Evolutionary conservation across 2,329 filamentous ascomycete species (phyloP), one percentile per base, ranked within the genome.

Genomic region (Epichloe uncinata): DNA sequence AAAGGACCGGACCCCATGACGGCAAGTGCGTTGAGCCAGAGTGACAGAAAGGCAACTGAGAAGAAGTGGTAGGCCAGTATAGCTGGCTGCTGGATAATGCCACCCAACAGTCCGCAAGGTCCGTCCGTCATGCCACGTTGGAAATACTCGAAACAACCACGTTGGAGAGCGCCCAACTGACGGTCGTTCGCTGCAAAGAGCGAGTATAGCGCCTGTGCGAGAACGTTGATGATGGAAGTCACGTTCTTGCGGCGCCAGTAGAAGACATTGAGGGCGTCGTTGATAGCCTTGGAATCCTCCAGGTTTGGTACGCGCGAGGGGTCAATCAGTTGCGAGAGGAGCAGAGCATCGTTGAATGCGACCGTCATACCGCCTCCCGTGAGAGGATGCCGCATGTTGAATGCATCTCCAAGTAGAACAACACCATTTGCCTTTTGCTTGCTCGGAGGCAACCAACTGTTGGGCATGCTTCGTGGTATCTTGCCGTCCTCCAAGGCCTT

Each of bases 361-460:
- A 97, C 93, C 0, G 91, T 97, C 93, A 98, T 98, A 59, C 93
- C 93, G 56, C 93, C 93, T 48, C 93, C 93, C 0, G 93, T 98
- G 12, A 98, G 76, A 2, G 93, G 93, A 69, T 98, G 93, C n/a
- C 93, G 86, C 93, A 98, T 98, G 72, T 98, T 98, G 76, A 95
- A 84, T 13, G 93, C 91, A 64, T 98, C 93, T 52, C 93, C 93
- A 8, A 97, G 76, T 36, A 98, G 73, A 45, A 95, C 75, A 53
- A 95, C 77, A 62, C 86, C 85, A 43, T 67, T 67, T 42, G 61
- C 53, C 3, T 60, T 60, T 53, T 85, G 85, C 42, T 68, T 69
- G 0, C 81, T 77, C 0, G 93, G 81, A 5, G 93, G 90, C 2
- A 98, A 79, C 75, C 86, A 98, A 53, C 85, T 91, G 69, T 97